Base-by-base conservation (phyloP, 2,329 filamentous ascomycete genomes). In the Sclerotinia minor region DNA sequence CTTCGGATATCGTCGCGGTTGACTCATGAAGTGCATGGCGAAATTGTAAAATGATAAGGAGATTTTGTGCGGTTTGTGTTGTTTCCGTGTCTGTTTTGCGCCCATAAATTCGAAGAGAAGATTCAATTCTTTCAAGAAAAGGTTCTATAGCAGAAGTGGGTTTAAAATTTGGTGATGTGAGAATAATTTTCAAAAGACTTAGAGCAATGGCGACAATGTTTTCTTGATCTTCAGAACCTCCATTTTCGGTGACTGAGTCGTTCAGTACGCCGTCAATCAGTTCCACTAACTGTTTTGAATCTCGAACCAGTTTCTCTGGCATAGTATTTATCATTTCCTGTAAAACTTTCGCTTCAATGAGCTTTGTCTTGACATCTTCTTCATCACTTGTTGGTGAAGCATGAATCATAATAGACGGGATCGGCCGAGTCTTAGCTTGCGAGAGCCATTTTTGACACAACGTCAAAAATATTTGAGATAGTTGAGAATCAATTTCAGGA, bases 311-410 rank as follows among this genome's bases (percentile, higher is more conserved):
- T 70, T 85, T 87, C 29, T 89, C 84, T 0, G 87, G 84, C 57
- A 89, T 83, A 57, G 80, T 83, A 32, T 85, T 84, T 77, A 92
- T 86, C 78, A 92, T 83, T 45, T 83, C 84, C 73, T 91, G 87
- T 9, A 92, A 80, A 0, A 91, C 78, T 60, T 87, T 87, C 6
- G 87, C 81, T 70, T 90, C 83, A 7, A 84, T 77, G 1, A 92
- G 78, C 5, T 82, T 80, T 5, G 75, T 75, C 3, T 86, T 68
- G 0, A 84, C 79, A 57, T 85, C 81, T 1, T 76, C 73, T 0
- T 73, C 65, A 5, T 78, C 72, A 1, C 79, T 75, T 26, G 78
- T 72, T 13, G 75, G 68, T 6, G 75, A 70, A n/a, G 76, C 74
- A 13, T 76, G 66, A 44, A 80, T 78, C 55, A 74, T n/a, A 72